Evolutionary conservation across 306 rosid species (phyloP), one percentile per base, ranked within the genome.

Genomic region (Myrica gale): DNA sequence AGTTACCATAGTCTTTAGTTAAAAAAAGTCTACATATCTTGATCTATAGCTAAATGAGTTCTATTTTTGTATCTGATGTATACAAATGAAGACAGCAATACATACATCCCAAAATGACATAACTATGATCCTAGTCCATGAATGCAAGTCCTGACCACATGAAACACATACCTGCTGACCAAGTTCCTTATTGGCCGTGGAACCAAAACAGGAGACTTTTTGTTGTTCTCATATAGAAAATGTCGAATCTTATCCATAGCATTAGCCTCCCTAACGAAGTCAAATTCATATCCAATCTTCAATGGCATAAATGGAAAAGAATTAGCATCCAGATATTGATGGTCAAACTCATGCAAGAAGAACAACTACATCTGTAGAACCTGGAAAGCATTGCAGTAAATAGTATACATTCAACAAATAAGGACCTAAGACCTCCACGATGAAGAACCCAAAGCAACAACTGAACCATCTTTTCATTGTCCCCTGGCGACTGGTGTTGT

Each of bases 281-380:
- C 97, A 82, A 95, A 95, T 84, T 95, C 99, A 48, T 90, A 95
- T 50, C 92, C 99, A 78, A 95, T 92, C 99, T 94, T 76, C 73
- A 85, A 88, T 77, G 58, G 75, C 73, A 80, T 42, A 86, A 71
- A 56, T 15, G 41, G 68, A 11, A 26, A 60, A 70, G 56, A 80
- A 76, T 81, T 77, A 83, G 66, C 74, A 81, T 50, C 82, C 32
- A 60, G 83, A 79, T 76, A 68, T 74, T 74, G 61, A 72, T 81
- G 72, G 81, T 19, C 52, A 54, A 16, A 73, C 46, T 77, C 45
- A 75, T 23, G 63, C 74, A 41, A 16, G 75, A 80, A 86, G 78
- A 68, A 75, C 26, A 74, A 41, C 69, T 53, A 62, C 23, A 50
- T 75, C 56, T 68, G 68, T 69, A 61, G 57, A 68, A 66, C 43